Base-by-base conservation (phyloP, 139 green algal genomes). In the Haematococcus lacustris region DNA sequence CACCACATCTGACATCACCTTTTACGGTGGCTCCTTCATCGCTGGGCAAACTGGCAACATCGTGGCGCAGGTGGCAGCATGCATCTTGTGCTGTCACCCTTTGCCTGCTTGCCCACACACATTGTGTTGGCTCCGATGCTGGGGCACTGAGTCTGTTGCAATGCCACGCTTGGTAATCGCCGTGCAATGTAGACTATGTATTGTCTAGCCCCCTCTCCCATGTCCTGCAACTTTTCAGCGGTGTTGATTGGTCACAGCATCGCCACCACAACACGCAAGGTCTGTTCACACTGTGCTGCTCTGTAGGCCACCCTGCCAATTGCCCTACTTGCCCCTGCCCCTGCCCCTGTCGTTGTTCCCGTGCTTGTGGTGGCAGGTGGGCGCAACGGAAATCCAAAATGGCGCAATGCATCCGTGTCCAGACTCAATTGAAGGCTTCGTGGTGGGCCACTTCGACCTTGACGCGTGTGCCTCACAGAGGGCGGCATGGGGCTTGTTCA, bases 1-100 rank as follows among this genome's bases (percentile, higher is more conserved):
- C 35, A 70, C 70, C 28, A 50, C 71, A 3, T 78, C 64, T 57
- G 60, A 74, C 34, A 91, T 95, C 61, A 90, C 80, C 1, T 95
- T 90, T 47, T 95, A 96, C 51, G 90, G 90, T n/a, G 87, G 79
- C 67, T 86, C 71, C 62, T 96, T 96, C 80, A 88, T 95, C 25
- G 71, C 88, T 34, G 83, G 82, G 17, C 43, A 69, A 3, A 71
- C 73, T 0, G 88, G 87, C 1, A 67, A 86, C 53, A 73, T 91
- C n/a, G 35, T 88, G 62, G 73, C 73, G 40, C 85, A 91, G 79
- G 85, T 83, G 37, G 7, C 9, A 63, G 32, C 17, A 63, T 37
- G 4, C 6, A 26, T n/a, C 26, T 13, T 6, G 9, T 37, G 4
- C 9, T n/a, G 17, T 13, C 33, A 3, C 17, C 7, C 17, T 7